Evolutionary conservation across 495 filamentous ascomycete genomes (phyloP).

Genomic region (Jackrogersella multiformis): DNA sequence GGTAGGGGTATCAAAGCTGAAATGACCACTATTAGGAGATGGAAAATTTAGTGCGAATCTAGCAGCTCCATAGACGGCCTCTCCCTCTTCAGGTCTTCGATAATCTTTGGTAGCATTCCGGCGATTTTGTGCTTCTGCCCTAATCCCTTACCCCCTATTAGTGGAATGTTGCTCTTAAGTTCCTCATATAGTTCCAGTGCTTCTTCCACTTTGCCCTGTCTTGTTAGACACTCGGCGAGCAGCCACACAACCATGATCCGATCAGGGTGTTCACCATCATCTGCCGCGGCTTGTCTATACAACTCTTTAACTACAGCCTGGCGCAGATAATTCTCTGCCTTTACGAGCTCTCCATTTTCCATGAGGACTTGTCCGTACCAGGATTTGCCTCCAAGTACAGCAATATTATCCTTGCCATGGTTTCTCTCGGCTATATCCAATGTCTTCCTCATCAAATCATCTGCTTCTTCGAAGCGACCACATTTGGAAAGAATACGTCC

Average conservation of each 20-base stretch:
- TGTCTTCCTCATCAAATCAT: conserved; percentile 32
- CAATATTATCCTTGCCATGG: conserved; percentile 50
- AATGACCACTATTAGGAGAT: too few species aligned
- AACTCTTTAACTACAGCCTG: conserved; percentile 35
- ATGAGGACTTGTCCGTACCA: conserved; percentile 39
- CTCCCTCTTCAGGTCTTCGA: too few species aligned
- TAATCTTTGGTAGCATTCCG: conserved; percentile 2
- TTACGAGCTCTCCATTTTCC: conserved; percentile 31
- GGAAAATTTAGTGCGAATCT: too few species aligned
- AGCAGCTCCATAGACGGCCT: too few species aligned
- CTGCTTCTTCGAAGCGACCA: conserved; percentile 44
- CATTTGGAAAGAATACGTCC: conserved; percentile 43
- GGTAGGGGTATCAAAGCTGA: too few species aligned
- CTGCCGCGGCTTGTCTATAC: conserved; percentile 9
- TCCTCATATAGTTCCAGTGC: conserved; percentile 21
- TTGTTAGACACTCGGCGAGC: conserved; percentile 26
- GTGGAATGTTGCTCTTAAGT: neutral
- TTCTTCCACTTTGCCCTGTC: conserved; percentile 35
- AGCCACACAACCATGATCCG: conserved; percentile 31
- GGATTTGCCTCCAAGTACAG: conserved; percentile 41
- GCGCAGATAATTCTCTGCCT: conserved; percentile 43
- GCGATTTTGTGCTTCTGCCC: conserved; percentile 19
- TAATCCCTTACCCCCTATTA: conserved; percentile 3
- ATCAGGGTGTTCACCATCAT: conserved; percentile 43
- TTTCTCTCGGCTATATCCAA: conserved; percentile 48